Base-by-base conservation (phyloP, 768 basidiomycete species). In the Mycena floridula region DNA sequence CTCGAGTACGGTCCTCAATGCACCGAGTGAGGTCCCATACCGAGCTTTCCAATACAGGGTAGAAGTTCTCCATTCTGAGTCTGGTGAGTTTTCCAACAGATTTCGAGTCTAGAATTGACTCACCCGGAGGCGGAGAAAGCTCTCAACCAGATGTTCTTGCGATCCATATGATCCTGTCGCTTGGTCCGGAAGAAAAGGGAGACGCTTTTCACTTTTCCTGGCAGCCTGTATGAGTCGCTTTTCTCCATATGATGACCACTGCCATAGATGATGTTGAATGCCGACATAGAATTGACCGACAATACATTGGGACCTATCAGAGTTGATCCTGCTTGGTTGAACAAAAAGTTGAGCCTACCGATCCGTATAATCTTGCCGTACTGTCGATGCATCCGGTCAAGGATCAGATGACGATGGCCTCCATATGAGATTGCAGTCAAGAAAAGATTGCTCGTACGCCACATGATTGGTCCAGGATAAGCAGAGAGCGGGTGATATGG, bases 1-100 rank as follows among this genome's bases (percentile, higher is more conserved):
- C 53, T n/a, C 9, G 9, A 9, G 9, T 9, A 9, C 28, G 28
- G 9, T 30, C n/a, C n/a, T 30, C 28, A 30, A 30, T 42, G 27
- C 49, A 55, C 21, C 50, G 37, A 3, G 51, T 21, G 24, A 57
- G 38, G 20, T 57, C 42, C 49, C 52, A 48, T n/a, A 48, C 49
- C 2, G 54, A 43, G 7, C 44, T 35, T 13, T 57, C 54, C 20
- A 57, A 36, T 2, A 49, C 36, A 15, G 41, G 20, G 20, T 48
- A 42, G 30, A 51, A 50, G 18, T 53, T 30, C 28, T 30, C 28
- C 28, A 30, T 9, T n/a, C 28, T 9, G n/a, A n/a, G 28, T n/a
- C n/a, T n/a, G n/a, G n/a, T n/a, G n/a, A n/a, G n/a, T 9, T 9
- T 30, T n/a, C 9, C n/a, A 9, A 9, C 28, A 30, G 9, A 30